Evolutionary conservation across 2,329 filamentous ascomycete genomes (phyloP), one percentile per base, ranked within the genome.

Genomic region (Cladosporium sp.): DNA sequence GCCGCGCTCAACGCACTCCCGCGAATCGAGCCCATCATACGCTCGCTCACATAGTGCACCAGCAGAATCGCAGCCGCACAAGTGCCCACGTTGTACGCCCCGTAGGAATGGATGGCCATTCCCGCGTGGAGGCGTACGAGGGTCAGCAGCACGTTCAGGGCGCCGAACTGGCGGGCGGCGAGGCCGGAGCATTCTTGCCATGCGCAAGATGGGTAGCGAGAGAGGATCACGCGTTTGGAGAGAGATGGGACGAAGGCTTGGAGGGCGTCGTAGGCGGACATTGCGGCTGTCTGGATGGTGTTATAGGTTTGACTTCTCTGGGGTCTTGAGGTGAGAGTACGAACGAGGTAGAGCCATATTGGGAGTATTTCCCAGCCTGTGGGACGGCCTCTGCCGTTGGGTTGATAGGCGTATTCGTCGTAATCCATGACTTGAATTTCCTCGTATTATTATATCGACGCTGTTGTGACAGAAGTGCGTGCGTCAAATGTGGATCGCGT

Each of bases 41-140:
- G 41, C 26, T 64, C 61, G 36, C 36, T 24, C 14, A 64, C 51
- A 10, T 52, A 64, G 36, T 64, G 61, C 61, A 57, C 61, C 7
- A 64, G 2, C 10, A 64, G 15, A 21, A 64, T 44, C 3, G 38
- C 51, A 3, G 51, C 51, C 10, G 36, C 41, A 44, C 51, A 47
- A 18, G 44, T 32, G 12, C 21, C 60, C 10, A 36, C 51, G 34
- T 64, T 57, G 61, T 64, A 64, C 26, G 61, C 61, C 11, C 51
- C 51, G 18, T 44, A 28, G 6, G 34, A 14, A 52, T 57, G 61
- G 15, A 57, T 55, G 15, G 61, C 44, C 21, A 64, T 11, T 5
- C 51, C 61, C 12, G 61, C 26, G 18, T 64, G 61, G 18, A 64
- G n/a, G 34, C 61, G 51, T 8, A 57, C 51, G 34, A 64, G n/a